Evolutionary conservation across 495 filamentous ascomycete species (phyloP).

Genomic region (Tuber brumale): DNA sequence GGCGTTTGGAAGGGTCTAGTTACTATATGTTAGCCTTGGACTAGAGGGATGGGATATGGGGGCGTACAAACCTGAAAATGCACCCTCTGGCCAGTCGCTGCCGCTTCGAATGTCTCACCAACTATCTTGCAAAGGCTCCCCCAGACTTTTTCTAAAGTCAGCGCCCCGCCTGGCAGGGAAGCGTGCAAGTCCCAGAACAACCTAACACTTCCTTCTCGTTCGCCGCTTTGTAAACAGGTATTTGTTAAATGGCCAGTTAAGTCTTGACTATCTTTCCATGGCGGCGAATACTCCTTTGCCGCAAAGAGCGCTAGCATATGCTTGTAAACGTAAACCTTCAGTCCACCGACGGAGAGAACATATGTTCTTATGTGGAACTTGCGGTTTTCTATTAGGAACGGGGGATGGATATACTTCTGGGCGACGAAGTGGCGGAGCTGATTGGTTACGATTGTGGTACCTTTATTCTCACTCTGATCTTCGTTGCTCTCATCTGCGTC

Average conservation of each 20-base stretch:
- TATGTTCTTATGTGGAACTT: constrained; percentile 97
- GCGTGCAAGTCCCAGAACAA: constrained; percentile 63
- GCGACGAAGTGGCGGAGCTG: constrained; percentile 94
- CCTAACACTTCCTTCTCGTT: constrained; percentile 56
- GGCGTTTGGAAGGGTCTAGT: constrained; percentile 61
- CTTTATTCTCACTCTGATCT: constrained; percentile 13
- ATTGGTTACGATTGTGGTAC: constrained; percentile 61
- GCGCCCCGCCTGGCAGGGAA: constrained; percentile 9
- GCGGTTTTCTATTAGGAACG: constrained; percentile 65
- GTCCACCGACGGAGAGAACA: constrained; percentile 67
- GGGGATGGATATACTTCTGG: constrained; percentile 90
- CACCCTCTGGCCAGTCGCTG: constrained; percentile 68
- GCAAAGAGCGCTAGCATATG: constrained; percentile 92
- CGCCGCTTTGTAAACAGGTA: constrained; percentile 75
- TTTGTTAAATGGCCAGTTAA: constrained; percentile 81
- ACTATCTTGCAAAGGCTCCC: constrained; percentile 67
- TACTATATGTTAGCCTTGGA: background rate
- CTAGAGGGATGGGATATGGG: background rate
- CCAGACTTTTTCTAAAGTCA: constrained; percentile 50
- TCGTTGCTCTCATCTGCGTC: constrained; percentile 42
- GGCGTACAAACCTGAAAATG: constrained; percentile 63
- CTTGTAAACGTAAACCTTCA: constrained; percentile 79
- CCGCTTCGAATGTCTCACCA: constrained; percentile 73
- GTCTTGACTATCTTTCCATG: constrained; percentile 48
- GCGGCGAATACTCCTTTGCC: constrained; percentile 55